phyloP scores from a whole-genome alignment of 106 monocot genomes.

The Dendrobium officinale region DNA sequence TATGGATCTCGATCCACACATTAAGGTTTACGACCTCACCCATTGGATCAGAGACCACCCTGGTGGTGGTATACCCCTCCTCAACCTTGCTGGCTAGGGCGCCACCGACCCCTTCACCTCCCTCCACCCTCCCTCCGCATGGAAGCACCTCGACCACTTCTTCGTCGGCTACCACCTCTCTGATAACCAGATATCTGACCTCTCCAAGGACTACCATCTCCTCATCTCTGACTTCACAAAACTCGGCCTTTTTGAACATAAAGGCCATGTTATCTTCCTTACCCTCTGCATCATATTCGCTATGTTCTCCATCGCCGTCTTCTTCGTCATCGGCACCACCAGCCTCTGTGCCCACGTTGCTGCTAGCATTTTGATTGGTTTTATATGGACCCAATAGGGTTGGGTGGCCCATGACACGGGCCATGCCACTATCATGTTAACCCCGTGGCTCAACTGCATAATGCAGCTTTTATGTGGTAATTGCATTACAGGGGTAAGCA shows the following conservation, averaged over 20 bases:
- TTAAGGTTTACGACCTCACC: constrained; percentile 49
- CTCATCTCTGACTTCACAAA: constrained; percentile 32
- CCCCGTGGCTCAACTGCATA: neutral
- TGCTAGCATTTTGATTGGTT: constrained; percentile 22
- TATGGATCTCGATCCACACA: constrained; percentile 43
- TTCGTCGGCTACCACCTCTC: constrained; percentile 14
- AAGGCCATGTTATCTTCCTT: constrained; percentile 10
- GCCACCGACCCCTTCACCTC: constrained; percentile 50
- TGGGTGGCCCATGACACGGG: constrained; percentile 41
- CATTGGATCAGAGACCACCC: constrained; percentile 28
- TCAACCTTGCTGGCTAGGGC: constrained; percentile 41
- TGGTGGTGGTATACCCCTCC: constrained; percentile 37
- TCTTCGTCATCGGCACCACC: constrained; percentile 9
- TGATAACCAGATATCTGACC: constrained; percentile 30
- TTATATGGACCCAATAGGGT: constrained; percentile 38
- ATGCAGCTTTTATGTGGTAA: too few species aligned
- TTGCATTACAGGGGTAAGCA: too few species aligned
- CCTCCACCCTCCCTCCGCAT: constrained; percentile 39
- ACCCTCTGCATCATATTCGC: constrained; percentile 8
- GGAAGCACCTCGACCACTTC: constrained; percentile 33
- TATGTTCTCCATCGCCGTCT: constrained; percentile 16
- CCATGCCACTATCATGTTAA: constrained; percentile 25
- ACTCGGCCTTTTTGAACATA: constrained; percentile 28
- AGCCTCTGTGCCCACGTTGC: constrained; percentile 14
- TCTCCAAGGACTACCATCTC: constrained; percentile 40